Evolutionary conservation across 2,329 filamentous ascomycete species (phyloP), one percentile per base, ranked within the genome.

Genomic region (Fusarium sp.): DNA sequence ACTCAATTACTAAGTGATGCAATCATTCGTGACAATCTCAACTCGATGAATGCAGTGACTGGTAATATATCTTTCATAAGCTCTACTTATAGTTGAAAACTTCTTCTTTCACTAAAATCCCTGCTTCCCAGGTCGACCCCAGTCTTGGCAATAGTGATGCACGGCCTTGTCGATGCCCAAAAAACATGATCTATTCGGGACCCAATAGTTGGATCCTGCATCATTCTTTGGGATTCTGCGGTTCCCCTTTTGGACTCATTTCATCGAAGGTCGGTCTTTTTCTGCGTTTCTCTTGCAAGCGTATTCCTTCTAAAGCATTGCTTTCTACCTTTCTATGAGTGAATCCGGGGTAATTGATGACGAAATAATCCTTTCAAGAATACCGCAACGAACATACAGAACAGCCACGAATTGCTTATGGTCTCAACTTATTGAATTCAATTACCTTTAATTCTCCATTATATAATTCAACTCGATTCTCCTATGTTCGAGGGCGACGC

Each of bases 81-180:
- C 13, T 38, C 31, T 20, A 9, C 33, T 38, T 18, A 20, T 64
- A 17, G 36, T 38, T n/a, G 20, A n/a, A 24, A 17, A 7, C 12
- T 47, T 7, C 18, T n/a, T 15, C 26, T 24, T 56, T 44, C 31
- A 15, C 26, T 20, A 4, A 35, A 54, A 47, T 14, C n/a, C 17
- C 28, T 17, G 24, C 20, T 38, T 22, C 18, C 35, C 8, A 45
- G 8, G 9, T 31, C 28, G 26, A 12, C 20, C 47, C 24, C 26
- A 56, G 31, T 22, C 70, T 73, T 70, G 70, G 66, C 66, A 63
- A 51, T 45, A 26, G 36, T 42, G 41, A 73, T 73, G 60, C 60
- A 73, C 70, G 70, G 62, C 70, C 65, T 66, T 39, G 36, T 72
- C 24, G 48, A 47, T 56, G 54, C 59, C 64, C 70, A 73, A 73